These are phyloP conservation scores for Clitocybe nebularis DNA, from an alignment of 1,284 basidiomycete species.

Conservation along the genomic window DNA sequence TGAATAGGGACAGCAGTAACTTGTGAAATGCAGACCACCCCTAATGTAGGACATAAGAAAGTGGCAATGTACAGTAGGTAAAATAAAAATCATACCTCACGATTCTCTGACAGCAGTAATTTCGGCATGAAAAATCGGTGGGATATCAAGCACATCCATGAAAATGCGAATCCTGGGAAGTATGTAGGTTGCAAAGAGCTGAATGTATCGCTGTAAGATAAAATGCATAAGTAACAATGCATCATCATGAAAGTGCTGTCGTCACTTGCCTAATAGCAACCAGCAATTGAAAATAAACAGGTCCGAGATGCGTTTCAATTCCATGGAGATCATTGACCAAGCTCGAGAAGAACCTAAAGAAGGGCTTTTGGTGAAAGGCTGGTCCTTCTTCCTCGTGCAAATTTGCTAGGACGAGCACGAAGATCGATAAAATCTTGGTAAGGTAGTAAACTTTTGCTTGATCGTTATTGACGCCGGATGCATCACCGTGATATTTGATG, in stretches of 20 bases:
- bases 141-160: slow-evolving; percentile 96
- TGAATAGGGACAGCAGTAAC: slow-evolving; percentile 87
- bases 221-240: no score
- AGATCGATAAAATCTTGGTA: slow-evolving; percentile 96
- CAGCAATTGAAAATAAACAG: slow-evolving; percentile 87
- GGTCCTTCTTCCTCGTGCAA: slow-evolving; percentile 92
- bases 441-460: slow-evolving; percentile 96
- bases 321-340: slow-evolving; percentile 88
- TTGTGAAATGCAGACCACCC: slow-evolving; percentile 97
- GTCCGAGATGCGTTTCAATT: slow-evolving; percentile 80
- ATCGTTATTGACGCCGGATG: slow-evolving; percentile 82
- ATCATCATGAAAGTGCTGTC: not conserved
- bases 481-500: slow-evolving; percentile 99
- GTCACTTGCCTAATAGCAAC: slow-evolving; percentile 75
- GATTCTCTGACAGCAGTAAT: slow-evolving; percentile 78
- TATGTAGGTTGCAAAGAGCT: slow-evolving; percentile 95
- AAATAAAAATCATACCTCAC: slow-evolving; percentile 52
- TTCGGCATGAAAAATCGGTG: slow-evolving; percentile 98
- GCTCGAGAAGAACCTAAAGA: slow-evolving; percentile 98
- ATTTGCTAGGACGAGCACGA: slow-evolving; percentile 93
- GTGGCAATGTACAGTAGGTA: not conserved
- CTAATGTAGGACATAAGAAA: slow-evolving; percentile 31
- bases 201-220: slow-evolving; percentile 82
- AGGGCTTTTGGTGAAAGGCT: slow-evolving; percentile 95
- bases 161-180: slow-evolving; percentile 98